A percentile compares a stretch with the other conserved stretches of the same genome.
Evolutionary conservation across 1,284 basidiomycete genomes (phyloP).

Genomic region (Irpex lacteus): DNA sequence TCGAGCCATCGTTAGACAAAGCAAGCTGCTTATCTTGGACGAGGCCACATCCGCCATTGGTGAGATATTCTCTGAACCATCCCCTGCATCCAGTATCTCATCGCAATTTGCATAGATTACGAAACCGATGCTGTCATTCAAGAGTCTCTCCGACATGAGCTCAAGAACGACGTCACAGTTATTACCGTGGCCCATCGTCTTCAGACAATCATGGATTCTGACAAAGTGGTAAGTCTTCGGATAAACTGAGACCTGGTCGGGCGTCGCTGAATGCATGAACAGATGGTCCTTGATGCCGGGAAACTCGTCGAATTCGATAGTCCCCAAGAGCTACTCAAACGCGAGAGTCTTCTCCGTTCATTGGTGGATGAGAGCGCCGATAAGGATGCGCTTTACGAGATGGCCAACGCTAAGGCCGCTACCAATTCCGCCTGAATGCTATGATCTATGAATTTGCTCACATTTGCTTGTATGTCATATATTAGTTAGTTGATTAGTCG

Average conservation of each 20-base stretch:
- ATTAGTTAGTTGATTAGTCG: too few relatives aligned
- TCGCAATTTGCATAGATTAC: conserved; percentile 40
- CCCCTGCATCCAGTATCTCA: neutral
- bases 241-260: too few relatives aligned
- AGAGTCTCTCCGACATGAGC: conserved; percentile 49
- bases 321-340: conserved; percentile 32
- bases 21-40: conserved; percentile 61
- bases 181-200: conserved; percentile 69
- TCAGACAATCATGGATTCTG: conserved; percentile 68
- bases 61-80: conserved; percentile 8
- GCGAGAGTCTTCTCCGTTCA: conserved; percentile 33
- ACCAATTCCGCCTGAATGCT: neutral
- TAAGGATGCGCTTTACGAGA: conserved; percentile 30
- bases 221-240: conserved; percentile 31
- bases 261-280: neutral
- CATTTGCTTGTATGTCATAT: too few relatives aligned
- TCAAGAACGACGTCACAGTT: conserved; percentile 53
- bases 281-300: conserved; percentile 36
- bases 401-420: conserved; percentile 18
- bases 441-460: neutral
- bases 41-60: conserved; percentile 40
- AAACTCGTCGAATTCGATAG: conserved; percentile 36
- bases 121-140: conserved; percentile 61
- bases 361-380: conserved; percentile 38
- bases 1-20: conserved; percentile 53